These are phyloP conservation scores for Albugo laibachii DNA, from an alignment of 352 stramenopile species.

Conservation along the genomic window DNA sequence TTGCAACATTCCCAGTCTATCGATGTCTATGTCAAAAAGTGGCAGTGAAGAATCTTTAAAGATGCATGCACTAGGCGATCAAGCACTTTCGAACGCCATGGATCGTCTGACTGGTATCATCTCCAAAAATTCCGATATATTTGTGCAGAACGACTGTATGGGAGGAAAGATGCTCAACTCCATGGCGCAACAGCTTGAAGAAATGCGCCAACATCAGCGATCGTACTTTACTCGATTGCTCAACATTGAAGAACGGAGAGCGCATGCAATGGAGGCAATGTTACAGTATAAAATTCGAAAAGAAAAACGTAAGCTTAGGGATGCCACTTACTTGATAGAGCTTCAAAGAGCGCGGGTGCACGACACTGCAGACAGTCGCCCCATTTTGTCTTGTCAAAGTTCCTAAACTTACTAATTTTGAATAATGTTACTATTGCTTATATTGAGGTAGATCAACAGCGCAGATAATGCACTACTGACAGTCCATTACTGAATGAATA, in stretches of 20 bases:
- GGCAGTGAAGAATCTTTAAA: slow-evolving; percentile 15
- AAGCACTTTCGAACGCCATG: slow-evolving; percentile 30
- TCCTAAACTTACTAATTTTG: no score
- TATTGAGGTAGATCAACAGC: no score
- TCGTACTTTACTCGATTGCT: slow-evolving; percentile 23
- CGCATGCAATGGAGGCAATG: slow-evolving; percentile 40
- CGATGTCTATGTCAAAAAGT: no score
- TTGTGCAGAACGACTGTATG: slow-evolving; percentile 1
- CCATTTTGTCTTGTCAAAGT: no score
- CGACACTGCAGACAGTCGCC: no score
- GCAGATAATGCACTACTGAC: no score
- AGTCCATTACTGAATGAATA: no score
- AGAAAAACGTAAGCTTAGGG: slow-evolving; percentile 5
- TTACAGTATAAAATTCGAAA: slow-evolving; percentile 41
- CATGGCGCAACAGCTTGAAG: slow-evolving; percentile 25
- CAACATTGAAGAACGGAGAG: slow-evolving; percentile 39
- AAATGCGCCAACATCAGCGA: slow-evolving; percentile 27
- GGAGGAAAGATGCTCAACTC: no score
- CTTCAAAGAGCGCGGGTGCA: no score
- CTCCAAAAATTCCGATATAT: slow-evolving; percentile 20
- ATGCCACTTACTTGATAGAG: no score
- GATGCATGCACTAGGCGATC: slow-evolving; percentile 29
- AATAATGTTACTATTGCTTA: no score
- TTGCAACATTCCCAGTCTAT: no score
- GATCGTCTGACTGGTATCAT: slow-evolving; percentile 40